Evolutionary conservation across 1,284 basidiomycete species (phyloP).

Genomic region (Ganoderma resinaceum): DNA sequence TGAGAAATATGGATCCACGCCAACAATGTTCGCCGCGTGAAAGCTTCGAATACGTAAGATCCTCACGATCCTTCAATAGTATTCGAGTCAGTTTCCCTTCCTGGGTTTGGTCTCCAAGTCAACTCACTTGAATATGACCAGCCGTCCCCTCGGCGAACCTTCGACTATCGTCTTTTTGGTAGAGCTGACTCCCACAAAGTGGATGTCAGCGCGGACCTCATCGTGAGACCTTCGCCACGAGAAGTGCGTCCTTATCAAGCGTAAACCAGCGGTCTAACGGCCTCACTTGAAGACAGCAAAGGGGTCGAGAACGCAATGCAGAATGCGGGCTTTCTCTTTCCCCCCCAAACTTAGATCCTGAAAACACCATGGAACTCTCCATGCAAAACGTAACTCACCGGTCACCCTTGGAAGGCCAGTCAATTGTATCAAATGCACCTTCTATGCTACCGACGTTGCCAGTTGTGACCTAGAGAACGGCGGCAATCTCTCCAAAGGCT

Average conservation of each 20-base stretch:
- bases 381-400: background rate
- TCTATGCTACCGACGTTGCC: too few species aligned
- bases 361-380: background rate
- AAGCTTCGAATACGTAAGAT: background rate
- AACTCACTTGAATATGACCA: background rate
- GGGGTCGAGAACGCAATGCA: too few species aligned
- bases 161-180: background rate
- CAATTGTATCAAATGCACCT: background rate
- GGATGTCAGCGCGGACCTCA: background rate
- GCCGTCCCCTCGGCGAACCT: background rate
- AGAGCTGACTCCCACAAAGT: background rate
- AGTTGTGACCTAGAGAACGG: too few species aligned
- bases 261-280: too few species aligned
- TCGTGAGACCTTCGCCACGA: background rate
- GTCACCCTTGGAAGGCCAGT: background rate
- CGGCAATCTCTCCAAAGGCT: too few species aligned
- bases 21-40: background rate
- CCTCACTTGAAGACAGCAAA: too few species aligned
- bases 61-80: background rate
- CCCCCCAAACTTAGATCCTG: background rate
- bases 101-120: background rate
- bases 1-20: conserved; percentile 1
- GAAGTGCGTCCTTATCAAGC: background rate
- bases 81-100: background rate
- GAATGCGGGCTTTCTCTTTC: too few species aligned